Base-by-base conservation (phyloP, 2,329 filamentous ascomycete genomes). In the Hortaea sp. region DNA sequence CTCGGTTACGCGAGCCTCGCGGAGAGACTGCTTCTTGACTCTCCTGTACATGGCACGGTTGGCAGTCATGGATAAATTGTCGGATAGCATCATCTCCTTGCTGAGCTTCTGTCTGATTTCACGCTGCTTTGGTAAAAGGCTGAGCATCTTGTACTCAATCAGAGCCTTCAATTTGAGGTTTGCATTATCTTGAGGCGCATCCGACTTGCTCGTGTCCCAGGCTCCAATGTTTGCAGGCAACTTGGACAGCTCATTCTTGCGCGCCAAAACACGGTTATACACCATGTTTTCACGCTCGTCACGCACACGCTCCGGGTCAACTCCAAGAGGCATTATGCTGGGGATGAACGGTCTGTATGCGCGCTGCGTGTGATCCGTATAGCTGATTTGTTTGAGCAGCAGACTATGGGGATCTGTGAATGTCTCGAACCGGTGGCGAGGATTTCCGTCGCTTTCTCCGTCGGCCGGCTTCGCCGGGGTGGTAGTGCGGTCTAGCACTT, bases 51-150 rank as follows among this genome's bases (percentile, higher is more conserved):
- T 79, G 44, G 85, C 83, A 43, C 92, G 82, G 63, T 98, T 98
- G 1, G 89, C 90, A 1, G 90, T 95, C 86, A 95, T 95, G 39
- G 89, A 90, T 29, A 97, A 78, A 58, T 95, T 97, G 62, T 97
- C 89, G 49, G 90, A 94, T 60, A 94, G 84, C 63, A 95, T 82
- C 84, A 98, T 94, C 62, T 94, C 86, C 44, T 85, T 82, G 45
- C 88, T 85, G 53, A 98, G 84, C 63, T 85, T 85, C 57, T 92
- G 86, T 47, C 94, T 84, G 57, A 98, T 72, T 7, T 83, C 78
- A 42, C 85, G 82, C 64, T 98, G 92, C 67, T 94, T 94, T 0
- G 85, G 82, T 44, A 95, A 82, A n/a, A 95, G 70, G 42, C 81
- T 82, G 32, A 97, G 75, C 62, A 86, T 85, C 74, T 95, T 97